Conservation (phyloP, 2,329 filamentous ascomycete genomes). For the Alternaria burnsii region DNA sequence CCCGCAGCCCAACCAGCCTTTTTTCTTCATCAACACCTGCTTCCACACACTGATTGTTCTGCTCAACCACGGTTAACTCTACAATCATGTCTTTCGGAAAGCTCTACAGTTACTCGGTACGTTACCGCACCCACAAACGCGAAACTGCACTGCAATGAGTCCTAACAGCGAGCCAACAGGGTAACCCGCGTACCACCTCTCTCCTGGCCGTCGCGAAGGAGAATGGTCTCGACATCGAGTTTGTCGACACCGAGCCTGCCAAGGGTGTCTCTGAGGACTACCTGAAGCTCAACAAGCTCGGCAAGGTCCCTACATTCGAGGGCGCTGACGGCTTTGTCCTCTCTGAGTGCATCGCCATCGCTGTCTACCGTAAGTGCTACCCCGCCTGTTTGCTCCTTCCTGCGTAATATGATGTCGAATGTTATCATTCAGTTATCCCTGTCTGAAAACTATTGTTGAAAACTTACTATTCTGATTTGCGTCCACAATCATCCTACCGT, state of each 20-base stretch:
- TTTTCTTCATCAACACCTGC: conserved; percentile 34
- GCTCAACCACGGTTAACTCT: conserved; percentile 31
- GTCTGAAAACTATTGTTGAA: conserved; percentile 96
- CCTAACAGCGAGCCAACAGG: conserved; percentile 61
- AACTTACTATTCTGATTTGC: conserved; percentile 79
- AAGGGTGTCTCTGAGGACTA: conserved; percentile 77
- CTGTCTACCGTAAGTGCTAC: conserved; percentile 87
- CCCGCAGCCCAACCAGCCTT: conserved; percentile 39
- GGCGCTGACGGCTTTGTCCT: conserved; percentile 91
- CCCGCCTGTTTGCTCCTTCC: conserved; percentile 22
- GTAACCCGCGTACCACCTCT: conserved; percentile 87
- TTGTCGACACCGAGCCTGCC: conserved; percentile 74
- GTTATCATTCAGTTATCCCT: conserved; percentile 74
- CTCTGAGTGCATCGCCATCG: conserved; percentile 90
- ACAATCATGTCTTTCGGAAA: conserved; percentile 95
- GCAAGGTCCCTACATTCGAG: conserved; percentile 92
- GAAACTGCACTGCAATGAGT: conserved; percentile 25
- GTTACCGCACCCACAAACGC: conserved; percentile 15
- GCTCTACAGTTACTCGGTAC: conserved; percentile 82
- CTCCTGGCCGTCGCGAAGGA: conserved; percentile 96
- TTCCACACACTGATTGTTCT: conserved; percentile 42
- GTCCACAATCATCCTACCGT: conserved; percentile 61
- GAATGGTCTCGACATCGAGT: conserved; percentile 91
- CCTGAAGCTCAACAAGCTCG: conserved; percentile 83
- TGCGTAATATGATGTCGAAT: conserved; percentile 69